Conservation (phyloP, 306 rosid species). For the Mimosa pudica region DNA sequence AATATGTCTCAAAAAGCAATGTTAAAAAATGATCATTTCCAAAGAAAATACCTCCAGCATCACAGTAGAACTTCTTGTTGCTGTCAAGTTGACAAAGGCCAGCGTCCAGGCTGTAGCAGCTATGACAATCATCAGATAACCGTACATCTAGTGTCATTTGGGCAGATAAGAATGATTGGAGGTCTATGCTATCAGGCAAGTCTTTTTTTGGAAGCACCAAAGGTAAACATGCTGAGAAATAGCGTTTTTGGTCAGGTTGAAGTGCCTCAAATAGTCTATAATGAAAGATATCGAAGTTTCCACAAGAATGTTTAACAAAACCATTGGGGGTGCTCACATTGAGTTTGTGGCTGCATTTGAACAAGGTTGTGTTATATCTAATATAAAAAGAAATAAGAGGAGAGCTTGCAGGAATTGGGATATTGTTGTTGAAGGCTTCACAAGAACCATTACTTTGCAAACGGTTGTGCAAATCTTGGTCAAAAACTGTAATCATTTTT, state of each 20-base stretch:
- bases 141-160: slow-evolving; percentile 22
- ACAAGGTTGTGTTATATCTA: slow-evolving; percentile 29
- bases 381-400: slow-evolving; percentile 18
- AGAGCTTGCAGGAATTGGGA: not conserved
- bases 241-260: not conserved
- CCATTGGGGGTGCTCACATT: not conserved
- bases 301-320: not conserved
- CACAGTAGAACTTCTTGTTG: not conserved
- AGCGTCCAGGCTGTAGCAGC: slow-evolving; percentile 26
- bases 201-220: slow-evolving; percentile 25
- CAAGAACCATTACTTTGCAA: not conserved
- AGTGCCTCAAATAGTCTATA: not conserved
- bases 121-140: slow-evolving; percentile 31
- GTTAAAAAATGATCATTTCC: too few species aligned
- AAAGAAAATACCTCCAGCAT: not conserved
- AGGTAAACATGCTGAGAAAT: slow-evolving; percentile 34
- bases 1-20: too few species aligned
- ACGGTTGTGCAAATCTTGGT: not conserved
- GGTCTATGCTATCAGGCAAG: slow-evolving; percentile 7
- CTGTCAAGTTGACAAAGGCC: slow-evolving; percentile 39
- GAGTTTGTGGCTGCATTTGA: slow-evolving; percentile 32
- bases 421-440: not conserved
- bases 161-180: slow-evolving; percentile 33
- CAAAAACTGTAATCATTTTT: not conserved
- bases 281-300: slow-evolving; percentile 31